Evolutionary conservation across 2,329 filamentous ascomycete species (phyloP).

Genomic region (Trichoderma semiorbis): DNA sequence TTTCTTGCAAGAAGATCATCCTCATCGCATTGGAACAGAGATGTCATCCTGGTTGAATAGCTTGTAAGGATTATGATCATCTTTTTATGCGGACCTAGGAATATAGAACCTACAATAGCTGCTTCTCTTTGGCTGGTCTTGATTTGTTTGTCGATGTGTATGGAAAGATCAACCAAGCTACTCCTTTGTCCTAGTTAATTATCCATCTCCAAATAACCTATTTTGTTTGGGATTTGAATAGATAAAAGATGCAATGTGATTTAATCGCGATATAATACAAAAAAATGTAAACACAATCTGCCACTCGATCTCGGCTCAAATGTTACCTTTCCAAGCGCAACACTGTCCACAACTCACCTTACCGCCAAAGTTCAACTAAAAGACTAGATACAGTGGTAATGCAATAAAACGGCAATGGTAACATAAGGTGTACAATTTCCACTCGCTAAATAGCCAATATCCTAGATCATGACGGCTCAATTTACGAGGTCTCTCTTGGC

Average conservation of each 20-base stretch:
- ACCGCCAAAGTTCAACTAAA: background rate
- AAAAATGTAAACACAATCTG: too few relatives aligned
- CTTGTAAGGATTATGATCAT: background rate
- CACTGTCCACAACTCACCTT: background rate
- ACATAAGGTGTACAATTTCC: background rate
- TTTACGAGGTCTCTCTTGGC: background rate
- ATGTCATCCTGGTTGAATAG: background rate
- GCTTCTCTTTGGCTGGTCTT: background rate
- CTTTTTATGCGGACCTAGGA: background rate
- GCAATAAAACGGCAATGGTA: background rate
- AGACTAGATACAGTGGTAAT: background rate
- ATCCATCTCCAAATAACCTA: too few relatives aligned
- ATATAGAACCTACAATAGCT: too few relatives aligned
- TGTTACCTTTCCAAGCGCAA: too few relatives aligned
- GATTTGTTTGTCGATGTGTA: too few relatives aligned
- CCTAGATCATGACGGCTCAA: background rate
- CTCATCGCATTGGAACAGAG: background rate
- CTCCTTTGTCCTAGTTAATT: too few relatives aligned
- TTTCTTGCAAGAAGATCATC: background rate
- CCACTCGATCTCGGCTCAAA: too few relatives aligned
- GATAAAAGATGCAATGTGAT: background rate
- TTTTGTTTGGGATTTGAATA: background rate
- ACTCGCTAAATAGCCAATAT: background rate
- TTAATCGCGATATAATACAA: background rate
- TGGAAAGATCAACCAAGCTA: too few relatives aligned